Percentiles rank a stretch among this genome's conserved stretches.
Conservation (phyloP, 2,329 filamentous ascomycete genomes). For the Talaromyces sp. region DNA sequence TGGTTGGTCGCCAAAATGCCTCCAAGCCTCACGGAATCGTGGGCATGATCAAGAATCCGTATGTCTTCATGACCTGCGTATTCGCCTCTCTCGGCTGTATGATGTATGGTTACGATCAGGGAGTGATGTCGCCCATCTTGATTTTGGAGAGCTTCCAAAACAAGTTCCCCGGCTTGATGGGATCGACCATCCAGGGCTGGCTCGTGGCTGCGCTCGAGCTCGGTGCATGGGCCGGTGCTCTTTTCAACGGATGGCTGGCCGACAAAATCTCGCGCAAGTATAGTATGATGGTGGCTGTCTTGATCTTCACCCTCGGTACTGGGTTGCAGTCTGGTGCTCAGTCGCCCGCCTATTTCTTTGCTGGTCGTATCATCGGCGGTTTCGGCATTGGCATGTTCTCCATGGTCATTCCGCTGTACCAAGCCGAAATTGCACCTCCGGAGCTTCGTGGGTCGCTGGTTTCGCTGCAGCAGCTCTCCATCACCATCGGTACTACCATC, state of each 20-base stretch:
- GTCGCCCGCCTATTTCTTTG: conserved; percentile 23
- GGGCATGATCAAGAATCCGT: conserved; percentile 38
- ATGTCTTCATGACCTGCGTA: conserved; percentile 33
- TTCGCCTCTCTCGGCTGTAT: conserved; percentile 31
- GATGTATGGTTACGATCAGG: conserved; percentile 32
- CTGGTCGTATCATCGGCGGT: conserved; percentile 23
- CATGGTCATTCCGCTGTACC: conserved; percentile 26
- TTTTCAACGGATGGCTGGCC: conserved; percentile 25
- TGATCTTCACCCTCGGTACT: conserved; percentile 28
- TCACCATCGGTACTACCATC: conserved; percentile 11
- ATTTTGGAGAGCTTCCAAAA: conserved; percentile 34
- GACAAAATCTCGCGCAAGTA: conserved; percentile 27
- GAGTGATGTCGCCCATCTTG: conserved; percentile 29
- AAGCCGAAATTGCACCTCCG: conserved; percentile 19
- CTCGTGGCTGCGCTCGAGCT: conserved; percentile 24
- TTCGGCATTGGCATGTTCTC: conserved; percentile 25
- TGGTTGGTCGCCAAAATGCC: conserved; percentile 34
- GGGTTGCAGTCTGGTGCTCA: conserved; percentile 19
- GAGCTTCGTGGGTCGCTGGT: conserved; percentile 10
- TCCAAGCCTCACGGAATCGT: conserved; percentile 32
- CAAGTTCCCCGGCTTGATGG: conserved; percentile 26
- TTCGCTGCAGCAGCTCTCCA: conserved; percentile 10
- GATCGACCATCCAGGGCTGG: conserved; percentile 17
- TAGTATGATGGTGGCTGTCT: conserved; percentile 28
- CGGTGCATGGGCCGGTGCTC: conserved; percentile 29